Evolutionary conservation across 148 eudicot species (phyloP).

Genomic region (Salicornia ramosissima): DNA sequence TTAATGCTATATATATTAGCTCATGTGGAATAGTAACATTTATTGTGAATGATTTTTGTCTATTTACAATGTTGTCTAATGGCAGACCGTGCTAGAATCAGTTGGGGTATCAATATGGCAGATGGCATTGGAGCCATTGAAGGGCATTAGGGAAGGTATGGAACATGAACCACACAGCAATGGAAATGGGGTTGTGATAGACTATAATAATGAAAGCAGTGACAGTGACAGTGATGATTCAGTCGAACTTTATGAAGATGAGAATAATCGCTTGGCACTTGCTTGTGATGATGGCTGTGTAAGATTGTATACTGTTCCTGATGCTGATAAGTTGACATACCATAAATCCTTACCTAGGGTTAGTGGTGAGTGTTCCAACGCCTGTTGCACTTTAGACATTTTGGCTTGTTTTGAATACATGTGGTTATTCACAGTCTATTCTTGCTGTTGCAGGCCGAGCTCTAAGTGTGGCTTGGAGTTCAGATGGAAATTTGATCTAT

Average conservation of each 20-base stretch:
- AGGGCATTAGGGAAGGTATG: background rate
- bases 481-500: constrained; percentile 59
- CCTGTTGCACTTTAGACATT: constrained; percentile 3
- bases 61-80: constrained; percentile 1
- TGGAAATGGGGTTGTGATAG: constrained; percentile 51
- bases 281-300: constrained; percentile 98
- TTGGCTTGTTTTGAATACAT: background rate
- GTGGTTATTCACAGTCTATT: background rate
- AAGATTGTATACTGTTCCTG: constrained; percentile 52
- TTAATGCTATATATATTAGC: too few relatives aligned
- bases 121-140: constrained; percentile 58
- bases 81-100: constrained; percentile 71
- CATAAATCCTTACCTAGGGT: constrained; percentile 74
- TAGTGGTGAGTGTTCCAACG: constrained; percentile 70
- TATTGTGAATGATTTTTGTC: background rate
- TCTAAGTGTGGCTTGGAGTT: constrained; percentile 82
- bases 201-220: constrained; percentile 25
- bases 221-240: constrained; percentile 29
- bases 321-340: constrained; percentile 48
- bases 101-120: constrained; percentile 86
- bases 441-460: constrained; percentile 46
- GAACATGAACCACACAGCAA: constrained; percentile 21
- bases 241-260: constrained; percentile 40
- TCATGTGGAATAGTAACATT: too few relatives aligned
- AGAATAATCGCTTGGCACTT: constrained; percentile 48